phyloP scores from a whole-genome alignment of 75 land plant genomes.

The Picea glauca region DNA sequence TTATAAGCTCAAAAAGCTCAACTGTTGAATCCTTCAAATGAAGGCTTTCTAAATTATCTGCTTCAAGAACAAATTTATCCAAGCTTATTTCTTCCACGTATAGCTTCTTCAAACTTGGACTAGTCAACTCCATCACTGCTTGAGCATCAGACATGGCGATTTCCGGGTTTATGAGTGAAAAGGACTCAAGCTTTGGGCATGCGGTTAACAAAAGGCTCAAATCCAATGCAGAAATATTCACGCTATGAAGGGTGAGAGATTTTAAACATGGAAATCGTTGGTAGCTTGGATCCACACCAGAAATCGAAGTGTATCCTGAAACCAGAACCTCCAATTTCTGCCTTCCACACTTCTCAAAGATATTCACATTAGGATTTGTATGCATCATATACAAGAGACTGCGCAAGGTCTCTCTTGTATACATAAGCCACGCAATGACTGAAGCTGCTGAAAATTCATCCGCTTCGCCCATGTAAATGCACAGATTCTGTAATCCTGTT shows the following conservation, averaged over 20 bases:
- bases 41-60: conserved; percentile 59
- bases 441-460: conserved; percentile 81
- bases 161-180: conserved; percentile 51
- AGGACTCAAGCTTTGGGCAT: conserved; percentile 63
- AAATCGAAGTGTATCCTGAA: conserved; percentile 48
- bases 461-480: conserved; percentile 52
- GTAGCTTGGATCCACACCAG: conserved; percentile 57
- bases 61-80: conserved; percentile 70
- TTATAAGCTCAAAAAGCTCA: conserved; percentile 64
- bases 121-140: conserved; percentile 55
- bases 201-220: conserved; percentile 69
- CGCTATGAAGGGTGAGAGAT: conserved; percentile 55
- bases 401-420: conserved; percentile 67
- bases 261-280: conserved; percentile 66
- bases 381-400: conserved; percentile 48
- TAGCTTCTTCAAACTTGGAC: conserved; percentile 43
- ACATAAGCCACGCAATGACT: conserved; percentile 88
- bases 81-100: conserved; percentile 56
- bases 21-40: conserved; percentile 56
- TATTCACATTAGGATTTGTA: conserved; percentile 54
- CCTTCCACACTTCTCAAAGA: conserved; percentile 71
- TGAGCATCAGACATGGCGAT: conserved; percentile 58
- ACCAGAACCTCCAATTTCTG: conserved; percentile 62
- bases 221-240: conserved; percentile 70
- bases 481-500: conserved; percentile 49